Base-by-base conservation (phyloP, 768 basidiomycete species). In the Lentinula sp. region DNA sequence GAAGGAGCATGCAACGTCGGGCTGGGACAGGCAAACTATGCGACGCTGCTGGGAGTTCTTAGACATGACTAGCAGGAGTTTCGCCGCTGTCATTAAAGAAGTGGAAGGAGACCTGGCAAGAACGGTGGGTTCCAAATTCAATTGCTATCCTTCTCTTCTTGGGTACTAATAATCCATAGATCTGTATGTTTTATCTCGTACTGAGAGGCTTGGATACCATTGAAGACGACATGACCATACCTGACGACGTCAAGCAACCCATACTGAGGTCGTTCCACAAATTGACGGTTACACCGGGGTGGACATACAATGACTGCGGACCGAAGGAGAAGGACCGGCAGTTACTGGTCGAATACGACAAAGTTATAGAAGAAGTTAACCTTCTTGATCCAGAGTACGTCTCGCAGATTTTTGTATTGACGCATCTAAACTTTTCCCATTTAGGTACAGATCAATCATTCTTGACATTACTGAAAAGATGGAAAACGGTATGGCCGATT, bases 151-250 rank as follows among this genome's bases (percentile, higher is more conserved):
- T 23, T 61, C 39, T 6, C 8, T 32, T 2, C 32, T 4, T 39
- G n/a, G 18, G 23, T 39, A 57, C 42, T 56, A 10, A 56, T 37
- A 51, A 48, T 51, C 39, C 46, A 35, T 40, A 97, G 96, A 87
- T 98, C 65, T 94, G 91, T 71, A 74, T 98, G 62, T 98, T 97
- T 74, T 99, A 98, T 74, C 84, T 99, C 46, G 90, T 95, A 5
- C 81, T 99, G 5, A 86, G 96, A 21, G 97, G 86, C 5, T 78
- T 98, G n/a, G 96, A 99, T 72, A 99, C 96, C 4, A 84, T 99
- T 64, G 96, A 98, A 73, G 96, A 99, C 73, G 96, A 99, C 76
- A 98, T 98, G 95, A 91, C 94, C 0, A 84, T 99, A 60, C 81
- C 91, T 0, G 92, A 94, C 72, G 76, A 84, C 16, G 72, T 88